Evolutionary conservation across 225 moss, liverwort and hornwort species (phyloP).

Genomic region (Straminergon stramineum): DNA sequence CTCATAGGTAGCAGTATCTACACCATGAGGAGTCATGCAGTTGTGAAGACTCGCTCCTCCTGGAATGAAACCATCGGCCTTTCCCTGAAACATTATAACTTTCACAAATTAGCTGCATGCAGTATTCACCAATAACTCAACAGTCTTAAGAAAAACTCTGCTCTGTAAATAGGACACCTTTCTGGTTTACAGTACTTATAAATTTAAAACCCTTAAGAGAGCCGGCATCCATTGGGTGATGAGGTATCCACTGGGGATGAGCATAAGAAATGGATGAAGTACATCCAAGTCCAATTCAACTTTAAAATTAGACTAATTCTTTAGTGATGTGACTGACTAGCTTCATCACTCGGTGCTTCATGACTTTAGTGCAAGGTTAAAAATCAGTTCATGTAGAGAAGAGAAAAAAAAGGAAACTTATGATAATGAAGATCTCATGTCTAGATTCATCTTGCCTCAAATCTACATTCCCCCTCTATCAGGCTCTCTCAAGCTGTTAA

Average conservation of each 20-base stretch:
- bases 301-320: neutral
- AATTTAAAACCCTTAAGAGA: neutral
- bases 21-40: slow-evolving; percentile 96
- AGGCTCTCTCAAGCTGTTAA: neutral
- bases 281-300: neutral
- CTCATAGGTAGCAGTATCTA: slow-evolving; percentile 90
- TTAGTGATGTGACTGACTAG: neutral
- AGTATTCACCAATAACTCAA: neutral
- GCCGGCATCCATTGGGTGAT: neutral
- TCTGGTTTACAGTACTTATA: neutral
- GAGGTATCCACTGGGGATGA: neutral
- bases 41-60: slow-evolving; percentile 96
- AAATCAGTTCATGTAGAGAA: neutral
- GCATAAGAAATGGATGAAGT: too few relatives aligned
- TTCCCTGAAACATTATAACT: slow-evolving; percentile 51
- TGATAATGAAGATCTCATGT: neutral
- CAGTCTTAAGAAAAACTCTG: neutral
- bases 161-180: neutral
- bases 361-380: neutral
- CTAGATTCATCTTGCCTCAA: neutral
- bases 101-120: neutral
- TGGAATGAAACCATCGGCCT: slow-evolving; percentile 76
- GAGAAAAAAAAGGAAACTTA: neutral
- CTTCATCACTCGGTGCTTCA: neutral
- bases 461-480: neutral